Conservation (phyloP, 805 yeast genomes). For the Hanseniaspora singularis region DNA sequence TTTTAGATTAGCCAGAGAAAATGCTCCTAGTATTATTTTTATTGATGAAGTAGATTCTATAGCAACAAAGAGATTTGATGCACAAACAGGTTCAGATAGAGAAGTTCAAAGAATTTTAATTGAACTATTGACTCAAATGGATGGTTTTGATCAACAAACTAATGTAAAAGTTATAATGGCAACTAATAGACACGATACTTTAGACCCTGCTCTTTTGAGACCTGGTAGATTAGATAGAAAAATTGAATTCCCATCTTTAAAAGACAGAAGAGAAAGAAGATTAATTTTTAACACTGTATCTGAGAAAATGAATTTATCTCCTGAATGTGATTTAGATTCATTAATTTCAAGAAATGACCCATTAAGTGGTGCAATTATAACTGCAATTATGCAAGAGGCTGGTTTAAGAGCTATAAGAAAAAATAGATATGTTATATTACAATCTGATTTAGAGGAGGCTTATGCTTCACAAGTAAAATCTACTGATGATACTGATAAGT, state of each 20-base stretch:
- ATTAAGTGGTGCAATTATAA: conserved; percentile 90
- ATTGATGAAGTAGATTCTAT: conserved; percentile 98
- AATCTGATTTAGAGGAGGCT: conserved; percentile 94
- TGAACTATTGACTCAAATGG: conserved; percentile 96
- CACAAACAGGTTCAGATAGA: conserved; percentile 98
- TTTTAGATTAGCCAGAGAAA: conserved; percentile 91
- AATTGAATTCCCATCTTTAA: conserved; percentile 90
- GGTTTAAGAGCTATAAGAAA: conserved; percentile 97
- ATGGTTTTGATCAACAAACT: conserved; percentile 91
- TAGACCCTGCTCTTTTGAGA: conserved; percentile 95
- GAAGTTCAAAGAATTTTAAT: conserved; percentile 96
- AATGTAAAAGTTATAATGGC: conserved; percentile 99
- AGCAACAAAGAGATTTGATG: conserved; percentile 97
- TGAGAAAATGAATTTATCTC: conserved; percentile 93
- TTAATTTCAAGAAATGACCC: conserved; percentile 93
- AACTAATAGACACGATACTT: conserved; percentile 96
- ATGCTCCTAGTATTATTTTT: conserved; percentile 91
- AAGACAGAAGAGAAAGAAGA: conserved; percentile 96
- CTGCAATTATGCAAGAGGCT: conserved; percentile 99
- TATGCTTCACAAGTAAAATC: conserved; percentile 93
- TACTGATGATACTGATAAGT: conserved; percentile 89
- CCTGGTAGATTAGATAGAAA: conserved; percentile 98
- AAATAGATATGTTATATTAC: conserved; percentile 91
- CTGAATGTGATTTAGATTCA: conserved; percentile 93
- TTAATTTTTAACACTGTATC: conserved; percentile 92